phyloP scores from a whole-genome alignment of 768 basidiomycete genomes.

The Phallus indusiatus region DNA sequence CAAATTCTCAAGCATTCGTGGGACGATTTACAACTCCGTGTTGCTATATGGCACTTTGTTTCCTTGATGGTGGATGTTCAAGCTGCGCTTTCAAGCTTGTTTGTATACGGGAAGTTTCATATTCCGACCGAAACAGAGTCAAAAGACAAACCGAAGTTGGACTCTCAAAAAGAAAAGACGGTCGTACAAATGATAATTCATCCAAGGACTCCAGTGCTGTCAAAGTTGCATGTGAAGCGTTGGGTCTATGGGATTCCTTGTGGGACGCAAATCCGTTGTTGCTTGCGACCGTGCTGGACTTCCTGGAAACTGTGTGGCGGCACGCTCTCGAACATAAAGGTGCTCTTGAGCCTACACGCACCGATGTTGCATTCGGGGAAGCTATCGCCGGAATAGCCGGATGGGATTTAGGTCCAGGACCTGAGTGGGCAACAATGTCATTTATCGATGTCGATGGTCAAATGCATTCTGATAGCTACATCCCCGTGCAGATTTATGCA shows the following conservation, averaged over 20 bases:
- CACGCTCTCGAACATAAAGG: conserved; percentile 65
- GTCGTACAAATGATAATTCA: conserved; percentile 13
- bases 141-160: too few relatives aligned
- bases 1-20: conserved; percentile 71
- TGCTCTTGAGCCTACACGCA: conserved; percentile 45
- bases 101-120: conserved; percentile 66
- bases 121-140: too few relatives aligned
- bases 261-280: conserved; percentile 75
- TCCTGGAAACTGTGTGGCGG: conserved; percentile 72
- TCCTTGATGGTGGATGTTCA: conserved; percentile 75
- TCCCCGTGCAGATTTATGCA: conserved; percentile 50
- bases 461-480: conserved; percentile 46
- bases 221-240: conserved; percentile 53
- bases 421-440: conserved; percentile 52
- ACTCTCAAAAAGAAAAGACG: conserved; percentile 34
- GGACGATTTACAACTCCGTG: conserved; percentile 62
- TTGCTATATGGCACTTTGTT: conserved; percentile 78
- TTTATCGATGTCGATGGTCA: conserved; percentile 39
- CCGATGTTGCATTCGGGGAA: conserved; percentile 59
- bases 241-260: conserved; percentile 61
- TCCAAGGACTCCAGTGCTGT: conserved; percentile 45
- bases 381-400: conserved; percentile 53
- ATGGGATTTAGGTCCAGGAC: conserved; percentile 64
- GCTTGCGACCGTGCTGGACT: conserved; percentile 63
- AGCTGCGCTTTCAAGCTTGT: conserved; percentile 72